Evolutionary conservation across 1,139 yeast genomes (phyloP).

Genomic region (Eremothecium sinecaudum): DNA sequence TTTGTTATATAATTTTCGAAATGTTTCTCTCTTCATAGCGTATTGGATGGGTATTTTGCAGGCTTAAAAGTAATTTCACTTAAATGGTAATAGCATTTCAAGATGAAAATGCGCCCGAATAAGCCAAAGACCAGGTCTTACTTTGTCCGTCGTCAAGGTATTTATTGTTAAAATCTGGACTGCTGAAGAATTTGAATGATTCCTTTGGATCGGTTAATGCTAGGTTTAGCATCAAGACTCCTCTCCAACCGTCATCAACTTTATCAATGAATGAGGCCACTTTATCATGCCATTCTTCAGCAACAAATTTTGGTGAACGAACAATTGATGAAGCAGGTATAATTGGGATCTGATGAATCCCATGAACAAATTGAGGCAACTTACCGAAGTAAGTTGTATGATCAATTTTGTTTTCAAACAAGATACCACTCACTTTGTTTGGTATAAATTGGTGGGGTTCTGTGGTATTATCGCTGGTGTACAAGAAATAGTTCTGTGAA

Average conservation of each 20-base stretch:
- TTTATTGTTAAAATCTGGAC: conserved; percentile 37
- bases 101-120: conserved; percentile 47
- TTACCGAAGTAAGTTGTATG: conserved; percentile 87
- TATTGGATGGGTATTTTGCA: no score
- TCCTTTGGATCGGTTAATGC: conserved; percentile 64
- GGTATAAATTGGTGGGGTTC: conserved; percentile 48
- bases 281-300: conserved; percentile 68
- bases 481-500: conserved; percentile 53
- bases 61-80: no score
- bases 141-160: conserved; percentile 85
- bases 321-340: conserved; percentile 77
- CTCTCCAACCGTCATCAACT: conserved; percentile 78
- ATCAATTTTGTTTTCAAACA: conserved; percentile 80
- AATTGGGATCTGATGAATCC: conserved; percentile 89
- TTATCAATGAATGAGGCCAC: conserved; percentile 40
- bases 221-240: conserved; percentile 66
- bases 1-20: no score
- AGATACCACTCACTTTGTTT: conserved; percentile 67
- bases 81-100: no score
- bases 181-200: conserved; percentile 61
- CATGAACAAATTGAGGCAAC: conserved; percentile 74
- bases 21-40: no score
- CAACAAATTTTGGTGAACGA: conserved; percentile 58
- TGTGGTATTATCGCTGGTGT: conserved; percentile 38
- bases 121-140: conserved; percentile 81